phyloP scores from a whole-genome alignment of 257 asterid genomes.

The Lycium ferocissimum region DNA sequence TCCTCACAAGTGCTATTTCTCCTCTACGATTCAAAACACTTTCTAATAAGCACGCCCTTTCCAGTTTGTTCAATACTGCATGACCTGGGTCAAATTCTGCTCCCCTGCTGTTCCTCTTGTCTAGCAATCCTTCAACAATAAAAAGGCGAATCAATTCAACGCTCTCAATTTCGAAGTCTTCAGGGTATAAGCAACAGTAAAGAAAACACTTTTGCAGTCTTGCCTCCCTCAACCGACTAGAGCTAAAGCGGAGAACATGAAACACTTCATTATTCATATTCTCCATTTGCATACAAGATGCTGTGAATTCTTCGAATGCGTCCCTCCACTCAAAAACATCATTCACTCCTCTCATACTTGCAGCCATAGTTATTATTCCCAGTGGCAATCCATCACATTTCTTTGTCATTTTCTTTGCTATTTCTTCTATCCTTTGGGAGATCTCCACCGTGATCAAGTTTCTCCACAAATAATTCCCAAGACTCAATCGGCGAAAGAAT shows the following conservation, averaged over 20 bases:
- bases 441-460: constrained; percentile 32
- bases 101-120: not conserved
- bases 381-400: constrained; percentile 43
- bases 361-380: constrained; percentile 37
- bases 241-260: constrained; percentile 32
- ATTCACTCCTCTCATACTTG: constrained; percentile 44
- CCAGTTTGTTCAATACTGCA: constrained; percentile 34
- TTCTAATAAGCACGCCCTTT: constrained; percentile 31
- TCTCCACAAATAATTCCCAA: constrained; percentile 36
- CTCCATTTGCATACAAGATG: constrained; percentile 35
- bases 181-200: constrained; percentile 41
- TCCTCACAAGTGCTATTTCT: not conserved
- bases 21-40: not conserved
- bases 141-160: constrained; percentile 30
- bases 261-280: constrained; percentile 40
- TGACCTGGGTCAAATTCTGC: constrained; percentile 35
- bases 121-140: constrained; percentile 34
- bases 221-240: not conserved
- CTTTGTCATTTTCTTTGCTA: constrained; percentile 38
- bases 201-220: constrained; percentile 39
- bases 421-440: constrained; percentile 32
- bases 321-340: constrained; percentile 48
- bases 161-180: constrained; percentile 4
- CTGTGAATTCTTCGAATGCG: constrained; percentile 38
- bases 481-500: constrained; percentile 34